Conservation (phyloP, 495 filamentous ascomycete species). For the Chaetomium tenue region DNA sequence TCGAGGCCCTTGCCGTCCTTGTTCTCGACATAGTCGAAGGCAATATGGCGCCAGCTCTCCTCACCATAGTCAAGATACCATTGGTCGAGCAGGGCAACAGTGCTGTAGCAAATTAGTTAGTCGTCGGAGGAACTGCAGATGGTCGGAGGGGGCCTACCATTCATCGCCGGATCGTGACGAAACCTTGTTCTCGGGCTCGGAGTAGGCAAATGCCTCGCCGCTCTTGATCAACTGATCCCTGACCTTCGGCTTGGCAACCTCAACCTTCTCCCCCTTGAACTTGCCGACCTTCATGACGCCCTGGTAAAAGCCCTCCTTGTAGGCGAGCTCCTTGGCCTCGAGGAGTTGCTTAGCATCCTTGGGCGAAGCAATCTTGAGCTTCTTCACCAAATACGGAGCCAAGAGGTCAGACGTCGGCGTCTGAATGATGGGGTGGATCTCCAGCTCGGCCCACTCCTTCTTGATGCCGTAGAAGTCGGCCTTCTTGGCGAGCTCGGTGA, state of each 20-base stretch:
- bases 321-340: constrained; percentile 93
- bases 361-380: constrained; percentile 93
- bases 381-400: constrained; percentile 78
- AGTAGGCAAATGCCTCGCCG: constrained; percentile 84
- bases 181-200: constrained; percentile 87
- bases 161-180: constrained; percentile 82
- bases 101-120: constrained; percentile 48
- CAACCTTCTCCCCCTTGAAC: constrained; percentile 82
- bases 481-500: constrained; percentile 88
- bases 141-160: constrained; percentile 20
- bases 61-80: constrained; percentile 98
- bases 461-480: constrained; percentile 95
- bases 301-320: constrained; percentile 97
- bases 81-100: constrained; percentile 90
- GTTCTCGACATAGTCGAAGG: constrained; percentile 70
- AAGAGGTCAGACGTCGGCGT: constrained; percentile 86
- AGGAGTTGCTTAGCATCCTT: constrained; percentile 88
- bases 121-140: no score
- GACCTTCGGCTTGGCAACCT: constrained; percentile 82
- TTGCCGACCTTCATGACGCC: constrained; percentile 88
- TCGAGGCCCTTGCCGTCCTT: constrained; percentile 63
- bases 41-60: constrained; percentile 67
- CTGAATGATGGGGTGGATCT: constrained; percentile 83
- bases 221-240: constrained; percentile 72
- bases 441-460: constrained; percentile 92